These are phyloP conservation scores for Erythrobasidium hasegawianum DNA, from an alignment of 1,284 basidiomycete genomes.

Conservation along the genomic window DNA sequence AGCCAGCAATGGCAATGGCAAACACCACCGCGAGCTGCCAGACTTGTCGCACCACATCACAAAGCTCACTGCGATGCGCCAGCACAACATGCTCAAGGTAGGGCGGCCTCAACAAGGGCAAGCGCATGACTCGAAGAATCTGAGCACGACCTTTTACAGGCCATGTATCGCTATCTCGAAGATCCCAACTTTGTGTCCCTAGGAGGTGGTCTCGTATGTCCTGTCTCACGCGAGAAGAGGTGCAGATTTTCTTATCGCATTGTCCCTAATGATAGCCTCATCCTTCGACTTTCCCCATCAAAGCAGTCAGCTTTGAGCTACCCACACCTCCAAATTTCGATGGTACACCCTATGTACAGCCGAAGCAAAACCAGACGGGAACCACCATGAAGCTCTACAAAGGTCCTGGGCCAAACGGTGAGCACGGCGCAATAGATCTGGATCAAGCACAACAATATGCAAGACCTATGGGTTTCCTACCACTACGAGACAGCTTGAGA, in stretches of 20 bases:
- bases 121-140: not conserved
- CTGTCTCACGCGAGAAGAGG: not conserved
- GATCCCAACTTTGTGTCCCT: conserved; percentile 17
- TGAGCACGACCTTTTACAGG: not conserved
- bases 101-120: not conserved
- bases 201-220: not conserved
- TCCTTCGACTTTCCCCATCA: conserved; percentile 21
- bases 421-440: conserved; percentile 27
- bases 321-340: conserved; percentile 33
- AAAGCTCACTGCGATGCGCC: conserved; percentile 57
- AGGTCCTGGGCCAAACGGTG: conserved; percentile 16
- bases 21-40: conserved; percentile 8
- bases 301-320: conserved; percentile 21
- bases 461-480: conserved; percentile 53
- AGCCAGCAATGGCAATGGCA: conserved; percentile 19
- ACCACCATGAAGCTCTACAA: conserved; percentile 32
- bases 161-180: conserved; percentile 30
- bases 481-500: conserved; percentile 57
- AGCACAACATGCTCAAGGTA: conserved; percentile 62
- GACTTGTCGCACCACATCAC: conserved; percentile 62
- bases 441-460: conserved; percentile 33
- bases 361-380: not conserved
- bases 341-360: conserved; percentile 18
- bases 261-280: not conserved
- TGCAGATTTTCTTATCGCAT: not conserved